Evolutionary conservation across 1,139 yeast genomes (phyloP).

Genomic region (Meyerozyma smithsonii): DNA sequence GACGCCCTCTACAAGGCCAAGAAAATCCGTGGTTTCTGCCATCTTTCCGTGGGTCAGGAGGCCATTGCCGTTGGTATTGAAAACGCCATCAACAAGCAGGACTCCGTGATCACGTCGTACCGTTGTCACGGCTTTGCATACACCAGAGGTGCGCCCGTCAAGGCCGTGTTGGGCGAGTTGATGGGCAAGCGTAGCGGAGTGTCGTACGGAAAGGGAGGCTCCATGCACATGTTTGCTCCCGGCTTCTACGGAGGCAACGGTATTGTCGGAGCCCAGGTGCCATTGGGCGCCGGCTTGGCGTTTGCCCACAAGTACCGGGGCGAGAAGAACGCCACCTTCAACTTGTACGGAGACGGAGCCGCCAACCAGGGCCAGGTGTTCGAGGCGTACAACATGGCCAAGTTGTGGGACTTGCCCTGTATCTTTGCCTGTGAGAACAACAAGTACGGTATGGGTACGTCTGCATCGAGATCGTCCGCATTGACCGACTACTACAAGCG

Average conservation of each 20-base stretch:
- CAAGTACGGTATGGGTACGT: conserved; percentile 99
- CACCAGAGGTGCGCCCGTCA: conserved; percentile 92
- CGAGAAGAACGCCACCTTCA: conserved; percentile 76
- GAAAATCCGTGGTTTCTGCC: conserved; percentile 98
- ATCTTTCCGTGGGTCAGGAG: conserved; percentile 98
- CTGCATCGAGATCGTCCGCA: conserved; percentile 96
- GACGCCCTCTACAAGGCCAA: conserved; percentile 98
- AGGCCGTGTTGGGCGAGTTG: conserved; percentile 87
- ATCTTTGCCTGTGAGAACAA: conserved; percentile 96
- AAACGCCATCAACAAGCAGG: conserved; percentile 80
- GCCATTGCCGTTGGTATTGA: conserved; percentile 98
- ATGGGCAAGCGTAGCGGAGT: conserved; percentile 97
- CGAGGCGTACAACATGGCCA: conserved; percentile 98
- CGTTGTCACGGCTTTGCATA: conserved; percentile 98
- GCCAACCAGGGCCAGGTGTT: conserved; percentile 99
- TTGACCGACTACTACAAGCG: conserved; percentile 96
- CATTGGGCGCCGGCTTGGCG: conserved; percentile 95
- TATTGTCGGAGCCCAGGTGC: conserved; percentile 99
- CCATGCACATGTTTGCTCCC: conserved; percentile 97
- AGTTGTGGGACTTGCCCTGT: conserved; percentile 95
- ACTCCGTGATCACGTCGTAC: conserved; percentile 91
- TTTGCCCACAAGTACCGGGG: conserved; percentile 93
- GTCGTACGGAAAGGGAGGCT: conserved; percentile 97
- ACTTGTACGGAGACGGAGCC: conserved; percentile 98
- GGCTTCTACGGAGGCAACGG: conserved; percentile 99